phyloP scores from a whole-genome alignment of 2,329 filamentous ascomycete species.

The Penicillium rolfsii region DNA sequence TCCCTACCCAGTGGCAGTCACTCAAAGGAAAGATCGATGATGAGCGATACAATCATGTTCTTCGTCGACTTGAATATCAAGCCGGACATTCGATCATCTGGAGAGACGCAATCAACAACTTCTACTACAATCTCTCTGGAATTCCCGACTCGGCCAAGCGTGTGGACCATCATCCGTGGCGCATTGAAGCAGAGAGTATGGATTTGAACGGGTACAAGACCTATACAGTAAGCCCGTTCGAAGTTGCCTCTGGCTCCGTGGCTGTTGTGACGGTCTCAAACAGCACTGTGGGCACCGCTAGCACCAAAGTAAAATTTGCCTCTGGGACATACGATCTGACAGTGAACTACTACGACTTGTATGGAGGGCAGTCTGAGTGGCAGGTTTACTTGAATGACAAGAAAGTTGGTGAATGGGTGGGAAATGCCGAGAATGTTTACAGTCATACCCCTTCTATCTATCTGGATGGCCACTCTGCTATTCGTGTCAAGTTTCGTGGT shows the following conservation, averaged over 20 bases:
- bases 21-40: constrained; percentile 17
- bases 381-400: constrained; percentile 58
- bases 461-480: constrained; percentile 68
- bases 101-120: constrained; percentile 68
- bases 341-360: constrained; percentile 68
- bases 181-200: constrained; percentile 73
- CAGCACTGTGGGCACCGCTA: constrained; percentile 55
- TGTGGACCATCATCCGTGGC: constrained; percentile 64
- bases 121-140: constrained; percentile 64
- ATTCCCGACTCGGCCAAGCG: constrained; percentile 61
- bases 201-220: constrained; percentile 59
- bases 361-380: constrained; percentile 61
- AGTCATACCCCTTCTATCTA: constrained; percentile 62
- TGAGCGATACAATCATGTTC: constrained; percentile 62
- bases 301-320: constrained; percentile 51
- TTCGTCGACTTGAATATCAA: constrained; percentile 65
- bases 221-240: constrained; percentile 60
- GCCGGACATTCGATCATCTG: constrained; percentile 72
- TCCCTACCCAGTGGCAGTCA: constrained; percentile 41
- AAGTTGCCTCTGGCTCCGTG: constrained; percentile 60
- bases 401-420: constrained; percentile 61
- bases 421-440: constrained; percentile 62
- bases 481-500: constrained; percentile 61
- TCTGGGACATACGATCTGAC: constrained; percentile 65
- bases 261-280: constrained; percentile 62